phyloP scores from a whole-genome alignment of 768 basidiomycete species.

The Boletales sp. region DNA sequence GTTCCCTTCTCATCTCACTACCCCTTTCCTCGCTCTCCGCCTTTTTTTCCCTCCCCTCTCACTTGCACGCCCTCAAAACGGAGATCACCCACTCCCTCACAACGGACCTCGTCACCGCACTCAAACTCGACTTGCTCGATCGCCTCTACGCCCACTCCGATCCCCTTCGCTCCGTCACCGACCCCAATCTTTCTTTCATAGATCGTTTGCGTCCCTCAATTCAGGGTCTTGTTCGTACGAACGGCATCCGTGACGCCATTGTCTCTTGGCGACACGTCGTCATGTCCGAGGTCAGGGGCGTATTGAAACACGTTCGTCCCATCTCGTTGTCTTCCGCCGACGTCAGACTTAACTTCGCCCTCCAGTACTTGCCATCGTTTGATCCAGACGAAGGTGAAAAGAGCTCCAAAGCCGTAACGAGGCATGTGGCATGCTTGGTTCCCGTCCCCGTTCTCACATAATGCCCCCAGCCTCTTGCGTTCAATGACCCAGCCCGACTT shows the following conservation, averaged over 20 bases:
- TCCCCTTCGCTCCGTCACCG: slow-evolving; percentile 10
- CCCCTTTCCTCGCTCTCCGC: slow-evolving; percentile 68
- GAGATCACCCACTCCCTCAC: slow-evolving; percentile 78
- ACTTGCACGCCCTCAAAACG: slow-evolving; percentile 65
- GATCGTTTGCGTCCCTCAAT: slow-evolving; percentile 72
- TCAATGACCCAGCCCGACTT: slow-evolving; percentile 70
- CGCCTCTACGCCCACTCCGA: slow-evolving; percentile 37
- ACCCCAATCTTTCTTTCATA: slow-evolving; percentile 44
- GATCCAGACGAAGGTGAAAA: slow-evolving; percentile 52
- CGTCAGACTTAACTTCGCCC: background rate
- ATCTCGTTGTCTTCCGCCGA: background rate
- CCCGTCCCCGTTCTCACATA: background rate
- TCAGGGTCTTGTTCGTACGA: slow-evolving; percentile 72
- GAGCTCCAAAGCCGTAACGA: slow-evolving; percentile 27
- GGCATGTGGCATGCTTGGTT: slow-evolving; percentile 11
- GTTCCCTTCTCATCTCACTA: slow-evolving; percentile 34
- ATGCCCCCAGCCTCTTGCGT: slow-evolving; percentile 47
- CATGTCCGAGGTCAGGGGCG: slow-evolving; percentile 52
- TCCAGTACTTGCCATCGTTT: slow-evolving; percentile 58
- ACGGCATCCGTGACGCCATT: slow-evolving; percentile 64
- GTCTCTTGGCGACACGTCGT: slow-evolving; percentile 70
- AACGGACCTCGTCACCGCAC: slow-evolving; percentile 68
- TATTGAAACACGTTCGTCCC: slow-evolving; percentile 56
- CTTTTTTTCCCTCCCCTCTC: slow-evolving; percentile 70
- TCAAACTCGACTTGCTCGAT: slow-evolving; percentile 62